These are phyloP conservation scores for Populus davidiana DNA, from an alignment of 345 rosid species.

Conservation along the genomic window DNA sequence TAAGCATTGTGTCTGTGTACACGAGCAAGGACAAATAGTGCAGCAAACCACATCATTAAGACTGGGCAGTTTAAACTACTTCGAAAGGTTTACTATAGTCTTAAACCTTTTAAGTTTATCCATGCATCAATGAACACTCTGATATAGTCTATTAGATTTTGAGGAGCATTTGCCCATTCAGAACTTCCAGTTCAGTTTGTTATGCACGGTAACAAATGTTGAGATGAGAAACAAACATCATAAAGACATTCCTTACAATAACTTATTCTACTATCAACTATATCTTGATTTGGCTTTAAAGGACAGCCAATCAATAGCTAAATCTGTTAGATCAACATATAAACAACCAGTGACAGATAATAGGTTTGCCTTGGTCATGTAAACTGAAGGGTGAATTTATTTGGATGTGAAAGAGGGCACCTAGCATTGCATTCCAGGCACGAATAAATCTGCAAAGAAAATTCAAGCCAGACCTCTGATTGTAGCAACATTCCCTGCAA, in stretches of 20 bases:
- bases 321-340: not conserved
- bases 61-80: not conserved
- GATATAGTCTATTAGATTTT: not conserved
- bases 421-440: not conserved
- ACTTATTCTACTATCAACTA: not conserved
- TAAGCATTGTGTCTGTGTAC: not conserved
- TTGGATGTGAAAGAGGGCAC: conserved; percentile 5
- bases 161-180: not conserved
- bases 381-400: not conserved
- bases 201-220: not conserved
- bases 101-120: not conserved
- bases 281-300: not conserved
- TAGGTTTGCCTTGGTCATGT: conserved; percentile 10
- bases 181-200: not conserved
- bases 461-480: not conserved
- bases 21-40: not conserved
- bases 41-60: not conserved
- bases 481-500: conserved; percentile 1
- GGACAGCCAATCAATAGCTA: not conserved
- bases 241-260: not conserved
- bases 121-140: not conserved
- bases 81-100: not conserved
- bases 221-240: not conserved
- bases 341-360: not conserved
- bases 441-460: not conserved